These are phyloP conservation scores for Lactarius sanguifluus DNA, from an alignment of 768 basidiomycete species.

Conservation along the genomic window DNA sequence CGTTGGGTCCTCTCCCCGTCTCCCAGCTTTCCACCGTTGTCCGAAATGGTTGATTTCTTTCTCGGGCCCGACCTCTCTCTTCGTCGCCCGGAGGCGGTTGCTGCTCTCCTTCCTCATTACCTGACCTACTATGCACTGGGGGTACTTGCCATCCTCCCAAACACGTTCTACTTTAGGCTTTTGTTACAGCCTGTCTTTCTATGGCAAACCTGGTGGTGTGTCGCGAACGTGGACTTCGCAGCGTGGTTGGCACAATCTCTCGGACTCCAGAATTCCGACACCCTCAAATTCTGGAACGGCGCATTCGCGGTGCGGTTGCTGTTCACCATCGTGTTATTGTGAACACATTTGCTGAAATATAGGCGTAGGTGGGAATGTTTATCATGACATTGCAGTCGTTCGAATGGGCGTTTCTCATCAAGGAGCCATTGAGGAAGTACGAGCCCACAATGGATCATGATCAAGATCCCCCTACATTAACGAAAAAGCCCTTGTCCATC, in stretches of 20 bases:
- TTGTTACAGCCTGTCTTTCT: slow-evolving; percentile 7
- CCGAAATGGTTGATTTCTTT: neutral
- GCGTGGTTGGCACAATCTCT: neutral
- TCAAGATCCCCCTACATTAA: neutral
- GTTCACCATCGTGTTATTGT: neutral
- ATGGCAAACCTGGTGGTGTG: slow-evolving; percentile 3
- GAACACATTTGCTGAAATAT: neutral
- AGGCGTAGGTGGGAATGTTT: slow-evolving; percentile 2
- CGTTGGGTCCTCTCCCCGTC: too few species aligned
- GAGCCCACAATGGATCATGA: neutral
- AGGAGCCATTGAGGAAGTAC: neutral
- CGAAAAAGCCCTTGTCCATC: neutral
- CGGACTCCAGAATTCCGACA: neutral
- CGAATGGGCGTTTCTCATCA: neutral
- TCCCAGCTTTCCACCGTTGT: neutral
- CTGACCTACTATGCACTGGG: slow-evolving; percentile 13
- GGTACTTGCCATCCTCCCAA: slow-evolving; percentile 13
- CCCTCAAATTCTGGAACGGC: neutral
- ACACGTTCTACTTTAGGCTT: slow-evolving; percentile 6
- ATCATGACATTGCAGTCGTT: neutral
- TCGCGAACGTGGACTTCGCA: slow-evolving; percentile 2
- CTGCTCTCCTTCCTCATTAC: slow-evolving; percentile 4
- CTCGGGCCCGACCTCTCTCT: slow-evolving; percentile 4
- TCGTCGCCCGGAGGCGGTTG: neutral
- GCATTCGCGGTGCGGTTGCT: slow-evolving; percentile 5